phyloP scores from a whole-genome alignment of 1,139 yeast species.

The Blastobotrys serpentis region DNA sequence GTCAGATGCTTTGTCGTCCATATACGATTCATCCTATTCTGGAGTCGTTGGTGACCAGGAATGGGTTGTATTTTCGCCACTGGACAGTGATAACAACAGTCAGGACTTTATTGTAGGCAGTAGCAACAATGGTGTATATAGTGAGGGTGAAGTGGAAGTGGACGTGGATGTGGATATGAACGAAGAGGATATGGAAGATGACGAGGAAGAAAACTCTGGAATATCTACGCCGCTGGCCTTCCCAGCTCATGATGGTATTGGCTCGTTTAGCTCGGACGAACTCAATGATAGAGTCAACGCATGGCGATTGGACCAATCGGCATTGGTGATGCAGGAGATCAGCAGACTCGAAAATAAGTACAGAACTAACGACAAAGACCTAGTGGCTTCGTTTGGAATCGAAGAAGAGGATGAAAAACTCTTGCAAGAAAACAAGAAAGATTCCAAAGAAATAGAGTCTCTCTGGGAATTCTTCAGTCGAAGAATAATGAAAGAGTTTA shows the following conservation, averaged over 20 bases:
- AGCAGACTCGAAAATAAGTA: constrained; percentile 28
- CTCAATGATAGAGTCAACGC: constrained; percentile 40
- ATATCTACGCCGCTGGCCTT: constrained; percentile 34
- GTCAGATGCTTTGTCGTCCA: constrained; percentile 7
- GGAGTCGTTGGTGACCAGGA: constrained; percentile 7
- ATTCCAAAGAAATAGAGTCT: no score
- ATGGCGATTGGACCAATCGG: constrained; percentile 43
- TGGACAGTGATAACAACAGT: constrained; percentile 1
- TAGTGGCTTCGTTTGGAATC: constrained; percentile 19
- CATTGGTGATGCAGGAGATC: constrained; percentile 35
- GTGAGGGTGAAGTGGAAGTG: no score
- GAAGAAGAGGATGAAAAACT: constrained; percentile 8
- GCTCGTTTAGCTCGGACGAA: constrained; percentile 35
- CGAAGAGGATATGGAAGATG: neutral
- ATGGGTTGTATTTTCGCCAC: constrained; percentile 8
- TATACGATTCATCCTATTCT: neutral
- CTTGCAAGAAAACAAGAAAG: no score
- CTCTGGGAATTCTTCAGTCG: constrained; percentile 26
- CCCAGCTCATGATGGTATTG: constrained; percentile 40
- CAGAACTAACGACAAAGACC: constrained; percentile 13
- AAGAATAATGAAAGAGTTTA: constrained; percentile 28
- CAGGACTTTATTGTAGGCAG: no score
- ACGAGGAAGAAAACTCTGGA: constrained; percentile 4
- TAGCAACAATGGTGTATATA: no score
- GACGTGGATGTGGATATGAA: neutral